These are phyloP conservation scores for Aspergillus spinulosporus DNA, from an alignment of 2,329 filamentous ascomycete species.

Conservation along the genomic window DNA sequence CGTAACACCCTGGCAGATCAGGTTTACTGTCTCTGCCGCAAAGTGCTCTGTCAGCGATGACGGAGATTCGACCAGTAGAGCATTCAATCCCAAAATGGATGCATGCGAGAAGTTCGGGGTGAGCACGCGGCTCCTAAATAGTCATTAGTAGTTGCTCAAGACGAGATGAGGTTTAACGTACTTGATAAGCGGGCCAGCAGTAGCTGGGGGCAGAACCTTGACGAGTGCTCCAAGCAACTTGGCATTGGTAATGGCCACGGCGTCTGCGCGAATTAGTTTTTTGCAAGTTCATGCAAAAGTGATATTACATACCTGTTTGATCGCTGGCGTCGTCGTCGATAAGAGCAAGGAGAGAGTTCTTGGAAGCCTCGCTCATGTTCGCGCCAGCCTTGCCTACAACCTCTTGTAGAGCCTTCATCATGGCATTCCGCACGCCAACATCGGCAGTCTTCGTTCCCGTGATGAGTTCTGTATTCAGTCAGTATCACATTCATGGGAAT, in stretches of 20 bases:
- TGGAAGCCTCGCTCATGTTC: conserved; percentile 92
- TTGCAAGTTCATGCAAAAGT: not conserved
- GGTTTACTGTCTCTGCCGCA: conserved; percentile 70
- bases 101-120: conserved; percentile 72
- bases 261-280: conserved; percentile 41
- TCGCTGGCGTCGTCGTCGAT: conserved; percentile 84
- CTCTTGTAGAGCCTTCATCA: conserved; percentile 95
- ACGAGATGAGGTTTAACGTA: conserved; percentile 27
- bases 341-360: conserved; percentile 78
- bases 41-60: conserved; percentile 67
- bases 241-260: conserved; percentile 86
- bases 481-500: conserved; percentile 4
- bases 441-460: conserved; percentile 93
- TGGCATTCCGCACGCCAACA: conserved; percentile 83
- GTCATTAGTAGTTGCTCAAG: conserved; percentile 29
- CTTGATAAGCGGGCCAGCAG: conserved; percentile 62
- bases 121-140: conserved; percentile 73
- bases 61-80: conserved; percentile 79
- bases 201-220: conserved; percentile 76
- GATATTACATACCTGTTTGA: conserved; percentile 57
- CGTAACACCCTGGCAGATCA: conserved; percentile 76
- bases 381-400: conserved; percentile 91
- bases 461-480: conserved; percentile 67
- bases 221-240: conserved; percentile 86
- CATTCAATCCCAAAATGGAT: conserved; percentile 84